Base-by-base conservation (phyloP, 352 stramenopile genomes). In the Phytopythium litorale region DNA sequence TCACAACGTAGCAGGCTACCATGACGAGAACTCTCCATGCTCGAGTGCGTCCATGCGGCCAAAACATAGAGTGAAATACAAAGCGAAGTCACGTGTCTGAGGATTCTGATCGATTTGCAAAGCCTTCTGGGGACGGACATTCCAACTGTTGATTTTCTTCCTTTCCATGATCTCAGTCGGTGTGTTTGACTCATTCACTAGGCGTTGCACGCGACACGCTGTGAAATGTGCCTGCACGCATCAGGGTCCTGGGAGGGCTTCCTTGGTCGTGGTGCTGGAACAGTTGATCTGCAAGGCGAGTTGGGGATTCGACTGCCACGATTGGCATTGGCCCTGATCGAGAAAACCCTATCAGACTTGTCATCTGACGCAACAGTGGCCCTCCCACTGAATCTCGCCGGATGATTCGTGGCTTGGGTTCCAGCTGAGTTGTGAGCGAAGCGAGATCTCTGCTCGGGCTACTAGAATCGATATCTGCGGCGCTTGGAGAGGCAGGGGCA, bases 291-390 rank as follows among this genome's bases (percentile, higher is more conserved):
- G 38, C 54, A 13, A 60, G 54, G 0, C 21, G 35, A 8, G 54
- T 60, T 1, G 54, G 54, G 5, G 54, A 60, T 18, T 60, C 38
- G n/a, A 23, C 28, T 23, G 11, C 38, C 25, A 5, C 8, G 15
- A 23, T 13, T 60, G 15, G 0, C 7, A 37, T n/a, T 5, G 35
- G 23, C 38, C 54, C 38, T 7, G 54, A 51, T 12, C 15, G 46
- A 11, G 54, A 60, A 4, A 60, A 30, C 1, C 54, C 54, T 9
- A 60, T 60, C 1, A 60, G 25, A 18, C 38, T 60, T 23, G 54
- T 51, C 54, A 60, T 60, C 54, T 51, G 54, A 35, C 54, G 54
- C 23, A 60, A 23, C 15, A 60, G 21, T 2, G 35, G 54, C 37
- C 38, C 8, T 49, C 35, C 19, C 3, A 50, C 28, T 9, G 54